Percentiles rank a stretch among this genome's conserved stretches.
Conservation (phyloP, 352 stramenopile species). For the Phytophthora sojae region DNA sequence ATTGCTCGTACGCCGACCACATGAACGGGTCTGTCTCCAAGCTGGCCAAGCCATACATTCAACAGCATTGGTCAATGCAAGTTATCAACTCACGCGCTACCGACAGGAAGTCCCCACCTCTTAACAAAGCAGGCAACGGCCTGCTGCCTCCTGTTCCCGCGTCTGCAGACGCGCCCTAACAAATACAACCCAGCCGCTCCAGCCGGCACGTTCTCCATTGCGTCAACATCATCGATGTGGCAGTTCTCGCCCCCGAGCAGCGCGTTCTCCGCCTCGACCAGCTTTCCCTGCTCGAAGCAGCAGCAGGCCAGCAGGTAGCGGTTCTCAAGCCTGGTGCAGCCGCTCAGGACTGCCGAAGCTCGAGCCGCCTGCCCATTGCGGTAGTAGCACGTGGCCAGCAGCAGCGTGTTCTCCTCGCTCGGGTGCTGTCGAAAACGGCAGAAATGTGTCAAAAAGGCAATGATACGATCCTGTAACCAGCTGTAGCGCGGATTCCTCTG, state of each 20-base stretch:
- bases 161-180: slow-evolving; percentile 91
- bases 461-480: slow-evolving; percentile 11
- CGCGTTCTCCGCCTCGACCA: slow-evolving; percentile 92
- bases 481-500: slow-evolving; percentile 23
- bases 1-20: slow-evolving; percentile 93
- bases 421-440: slow-evolving; percentile 48
- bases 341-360: slow-evolving; percentile 65
- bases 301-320: slow-evolving; percentile 74
- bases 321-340: slow-evolving; percentile 53
- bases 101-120: slow-evolving; percentile 47
- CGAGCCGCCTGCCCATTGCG: slow-evolving; percentile 58
- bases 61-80: slow-evolving; percentile 4
- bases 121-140: slow-evolving; percentile 93
- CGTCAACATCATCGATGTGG: slow-evolving; percentile 27
- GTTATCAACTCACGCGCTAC: neutral
- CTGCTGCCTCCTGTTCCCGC: slow-evolving; percentile 89
- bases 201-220: slow-evolving; percentile 57
- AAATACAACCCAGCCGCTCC: slow-evolving; percentile 93
- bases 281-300: slow-evolving; percentile 74
- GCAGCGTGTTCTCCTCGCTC: slow-evolving; percentile 60
- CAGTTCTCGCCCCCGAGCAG: slow-evolving; percentile 67
- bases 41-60: slow-evolving; percentile 43
- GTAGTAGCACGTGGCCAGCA: slow-evolving; percentile 76
- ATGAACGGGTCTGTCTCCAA: slow-evolving; percentile 92
- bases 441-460: slow-evolving; percentile 29